Evolutionary conservation across 2,329 filamentous ascomycete species (phyloP), one percentile per base, ranked within the genome.

Genomic region (Colletotrichum horii): DNA sequence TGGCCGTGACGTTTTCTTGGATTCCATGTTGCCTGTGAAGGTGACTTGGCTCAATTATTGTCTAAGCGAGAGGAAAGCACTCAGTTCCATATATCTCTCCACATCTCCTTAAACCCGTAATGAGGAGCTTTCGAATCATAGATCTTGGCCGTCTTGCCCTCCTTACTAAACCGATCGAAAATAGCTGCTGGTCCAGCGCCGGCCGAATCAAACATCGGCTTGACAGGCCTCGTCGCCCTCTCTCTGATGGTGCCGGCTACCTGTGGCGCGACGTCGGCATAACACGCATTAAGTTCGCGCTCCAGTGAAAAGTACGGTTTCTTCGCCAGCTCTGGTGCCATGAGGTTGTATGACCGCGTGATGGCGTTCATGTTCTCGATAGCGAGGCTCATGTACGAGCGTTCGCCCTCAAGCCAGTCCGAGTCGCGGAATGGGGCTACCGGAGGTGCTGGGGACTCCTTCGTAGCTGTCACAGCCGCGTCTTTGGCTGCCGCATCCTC

Each of bases 101-200:
- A 98, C 85, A 98, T 94, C 83, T 98, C 92, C 82, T 91, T 94
- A 77, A 98, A 92, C 8, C 97, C 96, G 85, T 98, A 98, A 71
- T 94, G 91, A 70, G 93, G 92, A 71, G 90, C 89, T 76, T 90
- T 90, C 74, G 94, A 94, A 80, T 98, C 96, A 80, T 95, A 91
- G 9, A 98, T 90, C 66, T 89, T 89, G 14, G 89, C 90, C 19
- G 88, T 88, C 62, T 86, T 83, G 16, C 87, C 85, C 64, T 88
- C 86, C 3, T 87, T 87, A 36, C 83, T 82, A 48, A 97, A 88
- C 24, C 89, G 89, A 36, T 93, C 92, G 78, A 96, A 81, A 2
- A 96, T 85, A 2, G 91, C 88, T 6, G 86, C 87, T 22, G 84
- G 36, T 83, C 78, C 78, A 85, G 83, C 26, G 28, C 70, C 66